A percentile compares a stretch with the other conserved stretches of the same genome.
phyloP scores from a whole-genome alignment of 2,329 filamentous ascomycete species.

The Parasarocladium wereldwijsianum region DNA sequence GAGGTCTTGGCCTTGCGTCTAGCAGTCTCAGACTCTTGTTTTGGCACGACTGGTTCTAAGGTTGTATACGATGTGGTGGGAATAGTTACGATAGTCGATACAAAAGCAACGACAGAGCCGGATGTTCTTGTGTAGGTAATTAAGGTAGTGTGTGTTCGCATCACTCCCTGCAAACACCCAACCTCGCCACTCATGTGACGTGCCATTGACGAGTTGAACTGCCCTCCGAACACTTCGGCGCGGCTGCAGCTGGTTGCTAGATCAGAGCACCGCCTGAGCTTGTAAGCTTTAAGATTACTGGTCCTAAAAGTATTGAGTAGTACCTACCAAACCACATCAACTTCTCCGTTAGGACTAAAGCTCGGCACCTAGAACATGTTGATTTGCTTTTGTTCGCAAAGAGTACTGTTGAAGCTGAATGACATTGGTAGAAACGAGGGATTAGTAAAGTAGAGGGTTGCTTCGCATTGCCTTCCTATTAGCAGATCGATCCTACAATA shows the following conservation, averaged over 20 bases:
- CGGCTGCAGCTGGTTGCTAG: conserved; percentile 1
- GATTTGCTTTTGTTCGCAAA: background rate
- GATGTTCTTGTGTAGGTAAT: conserved; percentile 1
- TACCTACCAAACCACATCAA: conserved; percentile 1
- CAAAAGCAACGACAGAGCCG: background rate
- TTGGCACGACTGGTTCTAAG: background rate
- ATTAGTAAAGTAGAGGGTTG: background rate
- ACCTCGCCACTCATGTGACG: background rate
- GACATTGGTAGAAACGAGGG: conserved; percentile 1
- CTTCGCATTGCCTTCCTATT: conserved; percentile 1
- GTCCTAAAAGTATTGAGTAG: background rate
- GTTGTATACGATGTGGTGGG: background rate
- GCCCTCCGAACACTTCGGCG: conserved; percentile 1
- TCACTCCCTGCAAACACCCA: background rate
- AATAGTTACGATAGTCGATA: background rate
- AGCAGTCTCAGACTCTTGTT: background rate
- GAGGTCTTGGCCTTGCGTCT: background rate
- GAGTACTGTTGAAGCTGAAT: background rate
- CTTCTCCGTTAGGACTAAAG: conserved; percentile 1
- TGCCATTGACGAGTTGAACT: background rate
- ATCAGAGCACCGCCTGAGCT: background rate
- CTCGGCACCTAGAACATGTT: background rate
- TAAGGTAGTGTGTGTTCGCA: background rate
- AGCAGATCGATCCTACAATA: background rate
- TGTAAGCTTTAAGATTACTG: background rate